These are phyloP conservation scores for Kernera saxatilis DNA, from an alignment of 345 rosid genomes.

Conservation along the genomic window DNA sequence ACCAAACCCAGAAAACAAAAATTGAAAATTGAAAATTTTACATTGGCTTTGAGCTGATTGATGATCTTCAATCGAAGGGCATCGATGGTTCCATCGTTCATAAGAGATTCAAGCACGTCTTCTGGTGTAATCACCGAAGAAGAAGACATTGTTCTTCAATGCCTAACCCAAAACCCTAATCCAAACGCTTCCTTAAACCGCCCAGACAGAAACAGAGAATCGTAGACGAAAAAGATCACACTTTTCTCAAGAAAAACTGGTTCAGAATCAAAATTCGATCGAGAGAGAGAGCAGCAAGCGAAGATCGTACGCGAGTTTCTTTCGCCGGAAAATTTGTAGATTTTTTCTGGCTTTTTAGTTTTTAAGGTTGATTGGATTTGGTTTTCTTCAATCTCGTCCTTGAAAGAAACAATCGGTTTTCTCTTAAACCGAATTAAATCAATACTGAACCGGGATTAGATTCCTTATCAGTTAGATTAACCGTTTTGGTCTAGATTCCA, in stretches of 20 bases:
- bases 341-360: not conserved
- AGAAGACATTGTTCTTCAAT: conserved; percentile 39
- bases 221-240: not conserved
- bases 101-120: conserved; percentile 73
- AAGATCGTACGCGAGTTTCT: not conserved
- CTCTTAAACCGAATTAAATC: not conserved
- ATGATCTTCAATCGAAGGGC: conserved; percentile 75
- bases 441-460: not conserved
- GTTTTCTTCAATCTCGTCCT: not conserved
- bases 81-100: conserved; percentile 91
- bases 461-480: too few species aligned
- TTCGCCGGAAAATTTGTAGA: not conserved
- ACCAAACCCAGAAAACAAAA: not conserved
- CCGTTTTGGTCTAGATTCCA: too few species aligned
- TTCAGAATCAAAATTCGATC: not conserved
- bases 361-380: not conserved
- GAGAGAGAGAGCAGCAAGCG: not conserved
- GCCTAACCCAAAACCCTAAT: conserved; percentile 17
- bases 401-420: not conserved
- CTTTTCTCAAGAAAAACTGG: not conserved
- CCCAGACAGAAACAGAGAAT: not conserved
- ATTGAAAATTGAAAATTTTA: conserved; percentile 25
- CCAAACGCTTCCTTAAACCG: not conserved
- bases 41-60: conserved; percentile 90
- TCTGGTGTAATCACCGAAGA: conserved; percentile 75